phyloP scores from a whole-genome alignment of 257 asterid species.

The Eustoma russellianum region DNA sequence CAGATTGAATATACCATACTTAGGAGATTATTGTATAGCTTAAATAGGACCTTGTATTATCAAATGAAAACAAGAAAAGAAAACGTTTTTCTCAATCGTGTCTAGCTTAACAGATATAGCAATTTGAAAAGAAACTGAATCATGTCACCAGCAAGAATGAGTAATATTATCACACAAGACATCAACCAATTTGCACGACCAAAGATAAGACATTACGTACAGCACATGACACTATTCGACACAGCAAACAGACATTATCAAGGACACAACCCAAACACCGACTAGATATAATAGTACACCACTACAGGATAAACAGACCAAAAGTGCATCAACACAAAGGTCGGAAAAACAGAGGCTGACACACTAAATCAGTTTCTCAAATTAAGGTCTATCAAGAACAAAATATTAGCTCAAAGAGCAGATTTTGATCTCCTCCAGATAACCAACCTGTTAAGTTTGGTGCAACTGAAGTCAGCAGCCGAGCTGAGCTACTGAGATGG shows the following conservation, averaged over 20 bases:
- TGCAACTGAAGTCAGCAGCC: no score
- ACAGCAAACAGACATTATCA: background rate
- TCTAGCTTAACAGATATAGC: no score
- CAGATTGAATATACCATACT: no score
- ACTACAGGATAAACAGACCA: constrained; percentile 14
- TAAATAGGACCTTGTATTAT: no score
- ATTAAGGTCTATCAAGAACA: constrained; percentile 35
- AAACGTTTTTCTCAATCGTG: no score
- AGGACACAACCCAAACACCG: background rate
- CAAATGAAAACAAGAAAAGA: no score
- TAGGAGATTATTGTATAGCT: no score
- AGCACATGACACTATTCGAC: background rate
- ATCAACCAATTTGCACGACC: no score
- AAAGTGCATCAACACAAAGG: constrained; percentile 30
- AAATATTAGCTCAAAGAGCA: constrained; percentile 27
- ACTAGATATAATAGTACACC: constrained; percentile 21
- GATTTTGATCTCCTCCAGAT: constrained; percentile 14
- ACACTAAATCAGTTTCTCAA: constrained; percentile 30
- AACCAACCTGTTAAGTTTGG: no score
- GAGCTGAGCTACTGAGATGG: no score
- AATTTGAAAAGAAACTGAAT: constrained; percentile 20
- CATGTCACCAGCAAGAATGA: constrained; percentile 20
- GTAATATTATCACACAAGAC: no score
- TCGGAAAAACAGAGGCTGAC: constrained; percentile 23
- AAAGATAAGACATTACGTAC: background rate